Evolutionary conservation across 1,284 basidiomycete genomes (phyloP), one percentile per base, ranked within the genome.

Genomic region (Porodaedalea pini): DNA sequence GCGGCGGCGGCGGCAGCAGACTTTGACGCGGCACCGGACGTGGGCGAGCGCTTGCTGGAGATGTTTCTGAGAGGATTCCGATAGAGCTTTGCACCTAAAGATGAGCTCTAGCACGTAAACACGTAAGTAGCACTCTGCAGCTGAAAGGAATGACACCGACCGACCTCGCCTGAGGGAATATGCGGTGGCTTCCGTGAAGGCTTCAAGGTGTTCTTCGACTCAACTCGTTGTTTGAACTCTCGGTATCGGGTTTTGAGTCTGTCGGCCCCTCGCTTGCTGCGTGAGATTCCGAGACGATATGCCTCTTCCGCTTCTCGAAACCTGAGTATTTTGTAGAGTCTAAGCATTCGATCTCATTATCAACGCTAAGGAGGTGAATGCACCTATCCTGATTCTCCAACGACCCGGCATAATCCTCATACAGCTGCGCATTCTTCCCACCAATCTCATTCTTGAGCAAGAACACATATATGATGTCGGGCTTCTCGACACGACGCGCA

Each of bases 281-380:
- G 86, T 50, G 86, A 80, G 62, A 99, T 90, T 17, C 95, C 96
- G 48, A 89, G 81, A 19, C 81, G 81, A 73, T 92, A 98, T 19
- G 94, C 81, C 47, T 82, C 78, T 62, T 97, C 92, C 2, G 95
- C 94, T 58, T 94, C 87, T 55, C 80, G 75, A 40, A 75, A 78
- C 64, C 90, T 93, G 40, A 59, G 53, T 31, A 11, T 13, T 15
- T 13, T 13, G 32, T 34, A 13, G 6, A 6, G 7, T 34, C 32
- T 34, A 13, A 34, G 32, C 13, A 34, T 34, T 13, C 32, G 6
- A 34, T 6, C 32, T 13, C 13, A 34, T 34, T 34, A 34, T 13
- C 6, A 34, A 34, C 6, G 32, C 44, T 2, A 40, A 31, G 25
- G 57, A 3, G 25, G 27, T 55, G n/a, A n/a, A 77, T 88, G 70